Evolutionary conservation across 1,284 basidiomycete species (phyloP).

Genomic region (Puccinia hordei): DNA sequence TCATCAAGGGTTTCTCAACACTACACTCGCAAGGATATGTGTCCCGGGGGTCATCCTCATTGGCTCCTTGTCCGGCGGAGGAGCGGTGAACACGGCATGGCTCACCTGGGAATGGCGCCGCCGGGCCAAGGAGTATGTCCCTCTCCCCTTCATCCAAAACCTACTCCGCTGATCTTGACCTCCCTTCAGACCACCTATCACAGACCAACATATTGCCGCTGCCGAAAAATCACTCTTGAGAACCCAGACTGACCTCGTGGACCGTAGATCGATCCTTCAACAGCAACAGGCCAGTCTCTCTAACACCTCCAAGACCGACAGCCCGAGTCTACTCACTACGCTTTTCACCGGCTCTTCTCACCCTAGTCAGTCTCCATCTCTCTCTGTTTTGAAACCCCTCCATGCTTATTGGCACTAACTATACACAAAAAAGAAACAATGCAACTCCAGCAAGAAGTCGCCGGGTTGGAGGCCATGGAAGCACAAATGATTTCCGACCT

Average conservation of each 20-base stretch:
- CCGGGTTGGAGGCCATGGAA: constrained; percentile 60
- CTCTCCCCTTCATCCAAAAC: background rate
- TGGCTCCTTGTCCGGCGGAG: constrained; percentile 60
- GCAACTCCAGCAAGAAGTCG: constrained; percentile 59
- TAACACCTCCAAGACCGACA: constrained; percentile 41
- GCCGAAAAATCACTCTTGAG: constrained; percentile 56
- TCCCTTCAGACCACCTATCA: constrained; percentile 54
- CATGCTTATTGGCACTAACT: background rate
- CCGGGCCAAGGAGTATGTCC: constrained; percentile 55
- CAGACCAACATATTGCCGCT: constrained; percentile 55
- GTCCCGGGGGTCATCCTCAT: constrained; percentile 61
- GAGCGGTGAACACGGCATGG: constrained; percentile 60
- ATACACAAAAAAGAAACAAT: constrained; percentile 54
- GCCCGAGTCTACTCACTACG: constrained; percentile 51
- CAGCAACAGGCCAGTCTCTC: constrained; percentile 53
- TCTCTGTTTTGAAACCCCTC: background rate
- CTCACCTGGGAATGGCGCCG: constrained; percentile 60
- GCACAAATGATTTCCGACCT: constrained; percentile 60
- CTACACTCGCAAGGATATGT: constrained; percentile 58
- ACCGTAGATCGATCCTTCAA: constrained; percentile 47
- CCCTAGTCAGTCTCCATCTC: background rate
- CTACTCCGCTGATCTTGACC: background rate
- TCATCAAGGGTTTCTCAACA: constrained; percentile 56
- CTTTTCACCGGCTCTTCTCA: constrained; percentile 52
- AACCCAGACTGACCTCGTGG: constrained; percentile 55